A percentile compares a stretch with the other conserved stretches of the same genome.
Conservation (phyloP, 129 eudicot species). For the Dittrichia graveolens region DNA sequence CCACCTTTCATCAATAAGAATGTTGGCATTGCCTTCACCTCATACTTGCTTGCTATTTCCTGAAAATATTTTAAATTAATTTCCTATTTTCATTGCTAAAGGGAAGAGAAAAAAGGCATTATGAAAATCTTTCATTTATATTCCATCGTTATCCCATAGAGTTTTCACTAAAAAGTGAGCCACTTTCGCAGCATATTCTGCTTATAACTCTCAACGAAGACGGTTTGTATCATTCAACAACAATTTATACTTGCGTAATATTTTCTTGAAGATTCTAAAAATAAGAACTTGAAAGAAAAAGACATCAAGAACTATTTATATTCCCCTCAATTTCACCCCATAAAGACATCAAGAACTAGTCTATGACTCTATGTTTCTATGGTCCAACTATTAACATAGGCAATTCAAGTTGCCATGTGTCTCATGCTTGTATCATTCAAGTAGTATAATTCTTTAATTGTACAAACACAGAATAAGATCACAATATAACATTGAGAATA, state of each 20-base stretch:
- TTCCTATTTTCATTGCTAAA: neutral
- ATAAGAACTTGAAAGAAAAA: neutral
- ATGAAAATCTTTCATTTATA: constrained; percentile 4
- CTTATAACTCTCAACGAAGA: neutral
- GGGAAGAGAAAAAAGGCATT: neutral
- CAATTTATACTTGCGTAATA: neutral
- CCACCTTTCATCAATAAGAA: constrained; percentile 72
- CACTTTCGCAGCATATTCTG: neutral
- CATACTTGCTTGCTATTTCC: constrained; percentile 72
- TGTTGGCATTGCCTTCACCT: constrained; percentile 92
- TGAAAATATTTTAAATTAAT: constrained; percentile 15
- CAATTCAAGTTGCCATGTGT: neutral
- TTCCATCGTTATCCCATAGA: constrained; percentile 21
- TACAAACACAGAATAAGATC: no score
- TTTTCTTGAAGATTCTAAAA: neutral
- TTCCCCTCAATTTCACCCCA: neutral
- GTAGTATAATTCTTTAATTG: no score
- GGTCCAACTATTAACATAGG: neutral
- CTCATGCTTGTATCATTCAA: neutral
- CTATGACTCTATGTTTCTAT: neutral
- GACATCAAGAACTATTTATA: neutral
- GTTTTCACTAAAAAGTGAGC: constrained; percentile 19
- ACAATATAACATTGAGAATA: neutral
- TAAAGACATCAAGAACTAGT: constrained; percentile 1
- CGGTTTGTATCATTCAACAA: neutral